Conservation (phyloP, 805 yeast species). For the Teunomyces atbi region DNA sequence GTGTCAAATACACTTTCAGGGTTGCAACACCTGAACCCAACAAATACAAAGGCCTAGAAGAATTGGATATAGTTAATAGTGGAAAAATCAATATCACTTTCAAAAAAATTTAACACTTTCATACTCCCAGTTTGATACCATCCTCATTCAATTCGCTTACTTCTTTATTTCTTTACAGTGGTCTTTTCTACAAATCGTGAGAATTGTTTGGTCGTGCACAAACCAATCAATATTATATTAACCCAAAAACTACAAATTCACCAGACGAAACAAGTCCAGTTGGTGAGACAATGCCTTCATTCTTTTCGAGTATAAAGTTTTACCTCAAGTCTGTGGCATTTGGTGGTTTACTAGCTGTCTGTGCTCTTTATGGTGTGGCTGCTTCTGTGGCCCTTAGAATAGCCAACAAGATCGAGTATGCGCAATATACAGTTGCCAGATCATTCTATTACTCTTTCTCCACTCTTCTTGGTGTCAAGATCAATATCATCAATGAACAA, state of each 20-base stretch:
- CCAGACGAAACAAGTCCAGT: neutral
- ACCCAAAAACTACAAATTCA: neutral
- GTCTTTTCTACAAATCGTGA: no score
- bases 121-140: no score
- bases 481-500: constrained; percentile 67
- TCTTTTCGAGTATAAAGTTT: constrained; percentile 39
- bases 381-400: constrained; percentile 68
- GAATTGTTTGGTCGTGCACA: neutral
- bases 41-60: no score
- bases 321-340: constrained; percentile 56
- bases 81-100: no score
- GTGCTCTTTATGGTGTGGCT: constrained; percentile 74
- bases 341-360: constrained; percentile 49
- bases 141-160: no score
- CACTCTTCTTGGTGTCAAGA: constrained; percentile 62
- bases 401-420: constrained; percentile 70
- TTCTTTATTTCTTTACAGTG: no score
- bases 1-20: no score
- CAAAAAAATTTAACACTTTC: no score
- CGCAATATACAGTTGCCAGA: constrained; percentile 90
- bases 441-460: constrained; percentile 68
- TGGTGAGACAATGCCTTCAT: constrained; percentile 2
- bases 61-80: no score
- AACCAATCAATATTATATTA: neutral
- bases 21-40: no score